These are phyloP conservation scores for Fagopyrum esculentum DNA, from an alignment of 148 eudicot genomes.

Conservation along the genomic window DNA sequence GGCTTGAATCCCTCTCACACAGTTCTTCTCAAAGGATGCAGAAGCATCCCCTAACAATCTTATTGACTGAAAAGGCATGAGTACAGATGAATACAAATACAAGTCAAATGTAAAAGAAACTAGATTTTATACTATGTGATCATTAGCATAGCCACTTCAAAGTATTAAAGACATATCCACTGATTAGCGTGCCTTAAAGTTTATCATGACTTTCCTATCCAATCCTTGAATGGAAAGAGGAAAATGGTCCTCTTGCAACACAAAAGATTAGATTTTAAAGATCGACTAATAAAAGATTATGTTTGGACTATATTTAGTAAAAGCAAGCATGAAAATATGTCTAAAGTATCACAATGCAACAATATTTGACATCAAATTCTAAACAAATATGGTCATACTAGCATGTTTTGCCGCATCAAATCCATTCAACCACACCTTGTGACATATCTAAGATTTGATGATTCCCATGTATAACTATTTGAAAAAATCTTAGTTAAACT, in stretches of 20 bases:
- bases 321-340: not conserved
- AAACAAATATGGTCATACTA: not conserved
- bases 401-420: too few relatives aligned
- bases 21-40: conserved; percentile 92
- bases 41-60: conserved; percentile 92
- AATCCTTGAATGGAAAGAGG: not conserved
- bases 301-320: too few relatives aligned
- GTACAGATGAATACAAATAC: not conserved
- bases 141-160: not conserved
- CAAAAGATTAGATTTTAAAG: too few relatives aligned
- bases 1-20: conserved; percentile 92
- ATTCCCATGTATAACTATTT: not conserved
- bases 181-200: not conserved
- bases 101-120: not conserved
- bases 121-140: not conserved
- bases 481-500: not conserved
- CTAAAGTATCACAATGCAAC: not conserved
- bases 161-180: not conserved
- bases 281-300: not conserved
- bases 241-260: too few relatives aligned
- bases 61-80: conserved; percentile 44
- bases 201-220: not conserved
- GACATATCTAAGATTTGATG: not conserved
- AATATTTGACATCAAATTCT: not conserved
- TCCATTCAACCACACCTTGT: not conserved